These are phyloP conservation scores for Chlamydomonas sphaeroides DNA, from an alignment of 139 green algal species.

Conservation along the genomic window DNA sequence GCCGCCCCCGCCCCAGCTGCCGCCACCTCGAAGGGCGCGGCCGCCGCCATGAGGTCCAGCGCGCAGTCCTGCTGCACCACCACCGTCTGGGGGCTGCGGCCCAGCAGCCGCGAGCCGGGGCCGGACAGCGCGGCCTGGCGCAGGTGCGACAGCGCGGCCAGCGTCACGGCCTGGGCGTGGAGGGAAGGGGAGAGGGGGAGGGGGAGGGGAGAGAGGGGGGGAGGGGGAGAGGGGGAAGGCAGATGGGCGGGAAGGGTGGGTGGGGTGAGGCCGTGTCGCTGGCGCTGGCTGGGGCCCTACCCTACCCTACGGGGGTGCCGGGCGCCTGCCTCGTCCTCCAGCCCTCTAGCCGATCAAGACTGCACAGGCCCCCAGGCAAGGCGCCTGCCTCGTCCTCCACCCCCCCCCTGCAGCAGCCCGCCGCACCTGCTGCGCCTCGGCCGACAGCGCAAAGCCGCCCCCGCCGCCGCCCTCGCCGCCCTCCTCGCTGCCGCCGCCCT, in stretches of 20 bases:
- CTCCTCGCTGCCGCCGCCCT: not conserved
- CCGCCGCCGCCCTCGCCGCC: not conserved
- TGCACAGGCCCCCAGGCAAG: no score
- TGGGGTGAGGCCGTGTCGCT: no score
- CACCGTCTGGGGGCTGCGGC: constrained; percentile 26
- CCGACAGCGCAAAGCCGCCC: not conserved
- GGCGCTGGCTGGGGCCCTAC: no score
- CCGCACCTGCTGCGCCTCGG: constrained; percentile 11
- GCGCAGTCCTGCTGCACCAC: constrained; percentile 38
- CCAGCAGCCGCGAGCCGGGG: not conserved
- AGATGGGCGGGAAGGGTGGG: not conserved
- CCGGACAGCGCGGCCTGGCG: not conserved
- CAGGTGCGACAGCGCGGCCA: constrained; percentile 41
- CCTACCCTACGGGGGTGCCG: no score
- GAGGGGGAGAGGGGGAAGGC: no score
- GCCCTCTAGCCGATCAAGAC: no score
- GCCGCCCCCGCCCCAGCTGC: no score
- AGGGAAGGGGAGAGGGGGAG: not conserved
- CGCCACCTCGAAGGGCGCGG: no score
- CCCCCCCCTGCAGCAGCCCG: no score
- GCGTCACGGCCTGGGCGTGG: constrained; percentile 29
- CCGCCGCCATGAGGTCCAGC: not conserved
- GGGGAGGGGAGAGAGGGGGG: no score
- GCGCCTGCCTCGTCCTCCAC: no score
- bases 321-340: no score